phyloP scores from a whole-genome alignment of 768 basidiomycete species.

The Mycena vitilis region DNA sequence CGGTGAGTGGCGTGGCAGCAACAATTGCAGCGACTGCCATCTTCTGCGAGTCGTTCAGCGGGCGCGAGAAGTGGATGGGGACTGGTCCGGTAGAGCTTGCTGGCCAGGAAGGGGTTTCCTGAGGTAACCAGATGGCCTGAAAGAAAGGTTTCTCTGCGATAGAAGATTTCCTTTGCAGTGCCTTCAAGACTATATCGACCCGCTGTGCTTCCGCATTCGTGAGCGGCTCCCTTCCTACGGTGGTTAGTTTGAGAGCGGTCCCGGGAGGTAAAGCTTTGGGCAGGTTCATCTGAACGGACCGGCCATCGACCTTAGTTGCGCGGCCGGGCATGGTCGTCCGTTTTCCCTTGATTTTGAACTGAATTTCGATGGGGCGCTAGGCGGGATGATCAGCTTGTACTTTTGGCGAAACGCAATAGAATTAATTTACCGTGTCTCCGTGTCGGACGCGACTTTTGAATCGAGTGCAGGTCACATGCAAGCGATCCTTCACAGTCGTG shows the following conservation, averaged over 20 bases:
- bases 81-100: constrained; percentile 5
- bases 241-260: constrained; percentile 48
- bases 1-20: constrained; percentile 44
- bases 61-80: constrained; percentile 38
- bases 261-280: constrained; percentile 38
- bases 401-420: neutral
- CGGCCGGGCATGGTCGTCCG: neutral
- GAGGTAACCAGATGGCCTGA: constrained; percentile 48
- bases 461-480: constrained; percentile 53
- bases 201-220: constrained; percentile 59
- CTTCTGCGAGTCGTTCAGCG: constrained; percentile 51
- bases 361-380: constrained; percentile 8
- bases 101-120: constrained; percentile 32
- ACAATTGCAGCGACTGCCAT: constrained; percentile 50
- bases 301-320: neutral
- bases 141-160: constrained; percentile 50
- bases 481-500: constrained; percentile 40
- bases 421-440: neutral
- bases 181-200: constrained; percentile 41
- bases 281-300: constrained; percentile 7
- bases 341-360: neutral
- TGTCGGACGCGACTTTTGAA: constrained; percentile 55
- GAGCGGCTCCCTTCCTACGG: constrained; percentile 59
- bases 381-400: neutral
- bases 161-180: constrained; percentile 41